Evolutionary conservation across 768 basidiomycete genomes (phyloP), one percentile per base, ranked within the genome.

Genomic region (Baorangia bicolor): DNA sequence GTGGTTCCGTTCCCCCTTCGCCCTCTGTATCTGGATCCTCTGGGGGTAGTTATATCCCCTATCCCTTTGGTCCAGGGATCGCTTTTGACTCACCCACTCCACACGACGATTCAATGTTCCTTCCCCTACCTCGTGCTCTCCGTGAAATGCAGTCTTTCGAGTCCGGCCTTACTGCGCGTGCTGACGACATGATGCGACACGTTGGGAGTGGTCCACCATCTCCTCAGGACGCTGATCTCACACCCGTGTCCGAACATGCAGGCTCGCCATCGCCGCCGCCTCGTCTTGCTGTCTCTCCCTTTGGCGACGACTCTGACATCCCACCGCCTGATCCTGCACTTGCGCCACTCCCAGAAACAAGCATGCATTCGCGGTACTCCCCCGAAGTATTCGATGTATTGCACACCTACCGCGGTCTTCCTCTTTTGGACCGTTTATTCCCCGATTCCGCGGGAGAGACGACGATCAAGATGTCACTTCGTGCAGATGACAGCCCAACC

Each of bases 81-180:
- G 59, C 73, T 3, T 91, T 87, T 61, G 84, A 85, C 51, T 77
- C 82, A 0, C 87, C 86, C 4, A 68, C 77, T 1, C 75, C 79
- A 56, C 77, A 73, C 33, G 75, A 78, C 9, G 69, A 74, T 1
- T 49, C 75, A 1, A 70, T 81, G 18, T 75, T 72, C 45, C 67
- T 83, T 5, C 75, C 77, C 5, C 62, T 80, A 2, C 78, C 83
- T 2, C 83, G 81, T 5, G 75, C 77, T 40, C 68, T 94, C n/a
- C 86, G 90, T 23, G 87, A 87, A 67, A 89, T 92, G 86, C 90
- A 92, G 61, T 90, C 88, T 0, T 94, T 93, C 65, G 92, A 94
- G 61, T 92, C 90, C 5, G 85, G 85, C 1, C 69, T 88, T 35
- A 94, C 92, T 0, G 90, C 88, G 0, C 81, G 84, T 23, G 87